Base-by-base conservation (phyloP, 352 stramenopile species). In the Pythium guiyangense region DNA sequence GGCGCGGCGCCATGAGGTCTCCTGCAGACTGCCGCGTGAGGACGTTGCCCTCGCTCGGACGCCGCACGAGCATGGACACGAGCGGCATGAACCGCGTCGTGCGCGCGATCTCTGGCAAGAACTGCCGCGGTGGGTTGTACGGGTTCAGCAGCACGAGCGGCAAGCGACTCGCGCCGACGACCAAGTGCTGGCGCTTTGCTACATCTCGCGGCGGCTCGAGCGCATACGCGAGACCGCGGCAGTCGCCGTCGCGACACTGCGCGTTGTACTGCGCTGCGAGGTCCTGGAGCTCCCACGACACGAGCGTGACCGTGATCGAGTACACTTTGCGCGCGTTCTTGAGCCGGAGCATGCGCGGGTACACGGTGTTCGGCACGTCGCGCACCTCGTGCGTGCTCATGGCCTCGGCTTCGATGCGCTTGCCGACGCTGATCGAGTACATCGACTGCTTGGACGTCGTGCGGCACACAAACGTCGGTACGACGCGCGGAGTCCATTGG, bases 321-420 rank as follows among this genome's bases (percentile, higher is more conserved):
- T 59, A 59, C 43, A 59, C 42, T 17, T 52, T 59, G 3, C 43
- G 53, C 20, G 44, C 27, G 17, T 59, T 59, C 34, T 51, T 51
- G 29, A 59, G 29, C 1, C 42, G 44, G 18, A 59, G 20, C 6
- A 52, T 37, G 27, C 18, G 27, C n/a, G 31, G 22, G 31, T 59
- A n/a, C 18, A 25, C 29, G 3, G 2, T 18, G 4, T 17, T 6
- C 17, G n/a, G 29, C 12, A 12, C 6, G 3, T 25, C 26, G 11
- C 25, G 17, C 9, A 44, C 11, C 22, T 50, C 35, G 14, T 42
- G 43, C 5, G 22, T 49, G 22, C 4, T n/a, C 15, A 57, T 57
- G 9, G n/a, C 31, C 17, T 59, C 53, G 14, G 40, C 53, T 27
- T 59, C 18, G 20, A 59, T 17, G 34, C 45, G 53, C 26, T 52